Evolutionary conservation across 352 stramenopile genomes (phyloP).

Genomic region (Pythium rhizo-oryzae): DNA sequence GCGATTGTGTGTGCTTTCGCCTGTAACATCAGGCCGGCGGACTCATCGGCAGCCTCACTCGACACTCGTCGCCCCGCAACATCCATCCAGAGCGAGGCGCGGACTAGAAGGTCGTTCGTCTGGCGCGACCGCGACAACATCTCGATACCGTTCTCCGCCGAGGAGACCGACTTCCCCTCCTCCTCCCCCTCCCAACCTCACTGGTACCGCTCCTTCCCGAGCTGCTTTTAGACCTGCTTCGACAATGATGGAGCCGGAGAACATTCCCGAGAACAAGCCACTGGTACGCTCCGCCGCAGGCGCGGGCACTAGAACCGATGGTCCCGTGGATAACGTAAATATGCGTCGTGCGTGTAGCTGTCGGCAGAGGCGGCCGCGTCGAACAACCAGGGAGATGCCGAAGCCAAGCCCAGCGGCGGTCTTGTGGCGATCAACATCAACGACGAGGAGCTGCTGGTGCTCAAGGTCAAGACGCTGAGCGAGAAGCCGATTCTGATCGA

Average conservation of each 20-base stretch:
- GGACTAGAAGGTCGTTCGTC: too few species aligned
- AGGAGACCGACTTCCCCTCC: background rate
- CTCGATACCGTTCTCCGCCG: background rate
- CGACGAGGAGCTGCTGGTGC: conserved; percentile 53
- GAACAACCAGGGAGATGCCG: conserved; percentile 10
- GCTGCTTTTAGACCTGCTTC: conserved; percentile 2
- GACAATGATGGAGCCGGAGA: conserved; percentile 71
- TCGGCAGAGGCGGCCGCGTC: conserved; percentile 8
- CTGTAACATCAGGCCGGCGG: background rate
- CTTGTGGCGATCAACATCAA: conserved; percentile 59
- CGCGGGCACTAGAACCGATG: background rate
- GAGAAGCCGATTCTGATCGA: conserved; percentile 85
- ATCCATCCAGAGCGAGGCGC: background rate
- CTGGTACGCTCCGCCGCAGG: conserved; percentile 37
- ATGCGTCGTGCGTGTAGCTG: conserved; percentile 34
- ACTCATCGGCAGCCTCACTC: conserved; percentile 14
- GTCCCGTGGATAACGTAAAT: conserved; percentile 2
- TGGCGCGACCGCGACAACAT: too few species aligned
- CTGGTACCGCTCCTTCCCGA: background rate
- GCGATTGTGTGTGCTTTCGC: background rate
- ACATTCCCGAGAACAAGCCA: conserved; percentile 61
- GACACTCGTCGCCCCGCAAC: too few species aligned
- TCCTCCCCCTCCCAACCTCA: background rate
- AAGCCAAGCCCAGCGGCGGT: conserved; percentile 27
- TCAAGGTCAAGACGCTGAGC: conserved; percentile 88